Base-by-base conservation (phyloP, 2,329 filamentous ascomycete genomes). In the Diplodia seriata region DNA sequence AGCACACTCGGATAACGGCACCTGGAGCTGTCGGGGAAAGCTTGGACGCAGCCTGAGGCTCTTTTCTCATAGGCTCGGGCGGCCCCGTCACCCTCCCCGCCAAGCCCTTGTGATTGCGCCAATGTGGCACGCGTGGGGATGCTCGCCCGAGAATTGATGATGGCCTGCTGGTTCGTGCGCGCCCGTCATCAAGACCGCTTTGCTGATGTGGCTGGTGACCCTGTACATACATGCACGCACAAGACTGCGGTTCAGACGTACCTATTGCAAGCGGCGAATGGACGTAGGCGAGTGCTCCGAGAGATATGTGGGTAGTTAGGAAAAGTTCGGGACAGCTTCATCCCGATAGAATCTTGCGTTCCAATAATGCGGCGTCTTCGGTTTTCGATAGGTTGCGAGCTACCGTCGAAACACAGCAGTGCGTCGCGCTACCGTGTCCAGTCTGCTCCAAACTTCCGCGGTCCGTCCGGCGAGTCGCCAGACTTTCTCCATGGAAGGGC, bases 101-200 rank as follows among this genome's bases (percentile, higher is more conserved):
- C 43, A 51, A 63, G 43, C 33, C 43, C 18, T 33, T 47, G 43
- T 53, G 59, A 63, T 63, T 63, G 59, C 59, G 59, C 59, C 59
- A 63, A 49, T 63, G 59, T 63, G 59, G 59, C 59, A 63, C 59
- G 59, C 59, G 59, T 63, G 59, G 59, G 31, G 31, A 38, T 51
- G 47, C 15, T 15, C 31, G 59, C 59, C 18, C 47, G 59, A 63
- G 26, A 51, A 63, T 63, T 63, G 59, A 53, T 51, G 47, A 63
- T 51, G 47, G 47, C 18, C 31, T 51, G 15, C 38, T 63, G 59
- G 59, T 43, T 29, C n/a, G 40, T 40, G 57, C 57, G 26, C 18
- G 26, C 26, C 4, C 4, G 26, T 6, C 40, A 49, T 49, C 38
- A 38, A 20, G 40, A 31, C 20, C 23, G 40, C 49, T 26, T 43